Evolutionary conservation across 2,329 filamentous ascomycete genomes (phyloP), one percentile per base, ranked within the genome.

Genomic region (Hypoxylon sp.): DNA sequence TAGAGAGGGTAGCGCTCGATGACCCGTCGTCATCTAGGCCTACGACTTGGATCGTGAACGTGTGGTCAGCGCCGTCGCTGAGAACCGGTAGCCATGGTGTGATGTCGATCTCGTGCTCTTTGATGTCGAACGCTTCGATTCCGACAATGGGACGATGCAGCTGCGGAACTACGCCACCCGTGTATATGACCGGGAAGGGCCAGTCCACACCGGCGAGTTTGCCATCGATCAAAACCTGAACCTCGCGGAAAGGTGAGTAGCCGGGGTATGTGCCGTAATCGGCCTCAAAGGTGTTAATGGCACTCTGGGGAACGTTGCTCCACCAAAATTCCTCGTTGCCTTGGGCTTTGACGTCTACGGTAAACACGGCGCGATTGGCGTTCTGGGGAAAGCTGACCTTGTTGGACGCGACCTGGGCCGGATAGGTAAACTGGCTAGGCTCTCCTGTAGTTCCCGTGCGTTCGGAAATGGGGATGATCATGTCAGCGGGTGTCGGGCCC

Each of bases 181-280:
- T 93, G 67, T 93, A 94, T 45, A 96, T 88, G 15, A 92, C 82
- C 0, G 91, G 90, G 67, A 90, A 94, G 1, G 91, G 92, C 90
- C 89, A 95, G 26, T 86, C 83, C 1, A 92, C 85, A 2, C 91
- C 91, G 1, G 89, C 89, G 18, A 94, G 74, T 15, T 81, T 75
- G 1, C 83, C 89, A 68, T 96, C 91, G 48, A 96, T 90, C 38
- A 83, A 78, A 0, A 95, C 77, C 66, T 93, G 90, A 1, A 95
- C 81, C 75, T 96, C 91, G 18, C 91, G 85, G 71, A 90, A 94
- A 0, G 90, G 86, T 4, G 88, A 88, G 66, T 85, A 85, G 0
- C 89, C 91, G 20, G 85, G 84, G 0, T 92, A 78, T 1, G 75
- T 74, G 10, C 84, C 85, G 3, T 81, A 80, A 1, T 79, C 80